Evolutionary conservation across 73 alveolate species (phyloP).

Genomic region (Blepharisma stoltei): DNA sequence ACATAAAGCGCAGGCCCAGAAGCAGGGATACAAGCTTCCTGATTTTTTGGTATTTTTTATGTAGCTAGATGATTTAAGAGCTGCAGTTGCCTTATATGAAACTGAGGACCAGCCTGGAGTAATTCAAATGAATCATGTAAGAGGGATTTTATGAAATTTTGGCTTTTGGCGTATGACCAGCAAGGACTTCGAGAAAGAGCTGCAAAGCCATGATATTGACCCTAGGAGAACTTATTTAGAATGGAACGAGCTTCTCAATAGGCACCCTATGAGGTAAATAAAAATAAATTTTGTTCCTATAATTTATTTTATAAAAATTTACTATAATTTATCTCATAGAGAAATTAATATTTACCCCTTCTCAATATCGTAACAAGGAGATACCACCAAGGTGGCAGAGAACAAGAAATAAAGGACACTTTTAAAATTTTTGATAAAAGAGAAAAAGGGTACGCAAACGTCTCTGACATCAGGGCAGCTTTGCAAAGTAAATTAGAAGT

Average conservation of each 20-base stretch:
- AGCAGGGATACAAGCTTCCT: constrained; percentile 1
- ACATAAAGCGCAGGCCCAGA: background rate
- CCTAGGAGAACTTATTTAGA: constrained; percentile 41
- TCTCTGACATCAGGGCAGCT: constrained; percentile 47
- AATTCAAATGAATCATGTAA: constrained; percentile 15
- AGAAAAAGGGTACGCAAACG: constrained; percentile 54
- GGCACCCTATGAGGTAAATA: no score
- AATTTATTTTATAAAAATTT: no score
- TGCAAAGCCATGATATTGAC: constrained; percentile 50
- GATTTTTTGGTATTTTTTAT: background rate
- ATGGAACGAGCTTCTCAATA: constrained; percentile 45
- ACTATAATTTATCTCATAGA: no score
- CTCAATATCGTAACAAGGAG: constrained; percentile 53
- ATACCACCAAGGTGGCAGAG: constrained; percentile 63
- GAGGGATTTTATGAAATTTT: constrained; percentile 46
- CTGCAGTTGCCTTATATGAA: constrained; percentile 33
- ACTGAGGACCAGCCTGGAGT: constrained; percentile 41
- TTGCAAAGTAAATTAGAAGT: constrained; percentile 48
- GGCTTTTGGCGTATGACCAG: constrained; percentile 67
- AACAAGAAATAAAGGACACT: constrained; percentile 67
- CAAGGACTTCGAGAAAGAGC: constrained; percentile 72
- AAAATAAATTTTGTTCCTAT: no score
- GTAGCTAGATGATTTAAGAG: constrained; percentile 8
- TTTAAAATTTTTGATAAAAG: constrained; percentile 60
- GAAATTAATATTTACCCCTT: no score